Conservation (phyloP, 2,329 filamentous ascomycete genomes). For the Epichloe typhina region DNA sequence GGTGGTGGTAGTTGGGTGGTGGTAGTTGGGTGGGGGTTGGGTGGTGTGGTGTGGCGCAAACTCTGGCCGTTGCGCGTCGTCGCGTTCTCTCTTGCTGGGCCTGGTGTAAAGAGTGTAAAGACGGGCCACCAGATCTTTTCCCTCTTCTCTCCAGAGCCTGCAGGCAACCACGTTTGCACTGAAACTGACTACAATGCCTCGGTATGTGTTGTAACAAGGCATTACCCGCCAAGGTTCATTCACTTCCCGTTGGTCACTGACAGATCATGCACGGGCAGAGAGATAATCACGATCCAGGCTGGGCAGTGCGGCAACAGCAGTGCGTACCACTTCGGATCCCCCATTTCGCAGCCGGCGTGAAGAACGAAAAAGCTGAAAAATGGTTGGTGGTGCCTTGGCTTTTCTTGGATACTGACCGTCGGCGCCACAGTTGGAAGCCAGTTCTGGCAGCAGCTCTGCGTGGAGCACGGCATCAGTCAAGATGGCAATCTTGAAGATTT, state of each 20-base stretch:
- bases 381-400: not conserved
- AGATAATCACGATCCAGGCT: constrained; percentile 98
- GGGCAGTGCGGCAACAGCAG: constrained; percentile 99
- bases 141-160: no score
- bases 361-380: not conserved
- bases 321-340: constrained; percentile 35
- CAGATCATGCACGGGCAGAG: constrained; percentile 37
- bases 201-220: constrained; percentile 7
- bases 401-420: constrained; percentile 1
- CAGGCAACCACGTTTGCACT: not conserved
- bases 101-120: not conserved
- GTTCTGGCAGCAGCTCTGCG: constrained; percentile 98
- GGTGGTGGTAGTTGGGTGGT: not conserved
- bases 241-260: constrained; percentile 3
- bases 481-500: constrained; percentile 97
- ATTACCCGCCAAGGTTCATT: not conserved
- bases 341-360: no score
- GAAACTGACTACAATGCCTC: constrained; percentile 13
- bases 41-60: no score
- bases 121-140: not conserved
- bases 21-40: not conserved
- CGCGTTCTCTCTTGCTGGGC: constrained; percentile 1
- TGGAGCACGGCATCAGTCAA: constrained; percentile 94
- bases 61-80: not conserved
- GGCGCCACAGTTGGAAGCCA: constrained; percentile 66